A percentile compares a stretch with the other conserved stretches of the same genome.
phyloP scores from a whole-genome alignment of 331 rosid genomes.

The Rhamnella rubrinervis region DNA sequence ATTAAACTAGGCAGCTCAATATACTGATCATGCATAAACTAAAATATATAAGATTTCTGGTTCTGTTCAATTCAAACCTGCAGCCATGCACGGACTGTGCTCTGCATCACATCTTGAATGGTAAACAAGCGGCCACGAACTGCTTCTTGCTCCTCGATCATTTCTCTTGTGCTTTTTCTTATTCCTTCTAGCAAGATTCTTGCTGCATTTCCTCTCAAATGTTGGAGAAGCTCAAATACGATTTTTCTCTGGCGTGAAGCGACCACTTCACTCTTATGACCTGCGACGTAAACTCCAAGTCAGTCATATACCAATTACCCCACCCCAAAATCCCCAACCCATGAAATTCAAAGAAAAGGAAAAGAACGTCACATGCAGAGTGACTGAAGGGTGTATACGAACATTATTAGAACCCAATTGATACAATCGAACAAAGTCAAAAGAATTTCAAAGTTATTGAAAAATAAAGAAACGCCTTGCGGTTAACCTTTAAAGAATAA shows the following conservation, averaged over 20 bases:
- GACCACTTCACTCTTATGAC: conserved; percentile 98
- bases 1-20: conserved; percentile 1
- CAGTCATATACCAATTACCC: not conserved
- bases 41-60: not conserved
- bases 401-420: not conserved
- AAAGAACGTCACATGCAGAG: not conserved
- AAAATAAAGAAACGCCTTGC: not conserved
- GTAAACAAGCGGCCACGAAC: conserved; percentile 90
- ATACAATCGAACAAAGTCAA: not conserved
- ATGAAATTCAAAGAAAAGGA: not conserved
- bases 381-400: not conserved
- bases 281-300: conserved; percentile 32
- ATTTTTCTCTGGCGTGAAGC: conserved; percentile 92
- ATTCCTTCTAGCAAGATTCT: conserved; percentile 51
- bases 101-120: conserved; percentile 94
- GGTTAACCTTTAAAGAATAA: not conserved
- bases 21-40: not conserved
- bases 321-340: not conserved
- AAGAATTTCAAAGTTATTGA: not conserved
- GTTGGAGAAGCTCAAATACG: conserved; percentile 73
- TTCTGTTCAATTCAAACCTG: conserved; percentile 50
- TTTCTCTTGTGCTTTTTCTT: conserved; percentile 67
- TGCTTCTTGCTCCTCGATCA: conserved; percentile 98
- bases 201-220: conserved; percentile 66
- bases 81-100: conserved; percentile 94